Evolutionary conservation across 2,329 filamentous ascomycete species (phyloP).

Genomic region (Dactylella cylindrospora): DNA sequence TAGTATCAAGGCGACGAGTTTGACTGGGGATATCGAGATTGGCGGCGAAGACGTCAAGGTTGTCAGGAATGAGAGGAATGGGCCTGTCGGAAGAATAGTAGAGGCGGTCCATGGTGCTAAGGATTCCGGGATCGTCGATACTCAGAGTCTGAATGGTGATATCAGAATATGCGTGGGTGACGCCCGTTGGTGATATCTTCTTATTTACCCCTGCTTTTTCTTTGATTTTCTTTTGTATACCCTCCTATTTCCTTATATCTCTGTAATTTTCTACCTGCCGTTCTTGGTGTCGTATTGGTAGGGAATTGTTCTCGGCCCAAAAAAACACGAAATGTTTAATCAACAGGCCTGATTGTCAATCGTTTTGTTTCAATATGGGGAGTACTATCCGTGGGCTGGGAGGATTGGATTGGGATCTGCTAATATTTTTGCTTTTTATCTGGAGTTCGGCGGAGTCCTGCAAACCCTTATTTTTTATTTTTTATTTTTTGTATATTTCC

Average conservation of each 20-base stretch:
- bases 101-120: slow-evolving; percentile 32
- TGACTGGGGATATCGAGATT: slow-evolving; percentile 26
- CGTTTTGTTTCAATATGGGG: slow-evolving; percentile 23
- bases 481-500: no score
- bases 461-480: slow-evolving; percentile 1
- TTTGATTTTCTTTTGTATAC: slow-evolving; percentile 24
- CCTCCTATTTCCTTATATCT: slow-evolving; percentile 5
- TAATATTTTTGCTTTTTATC: slow-evolving; percentile 8
- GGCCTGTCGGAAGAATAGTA: slow-evolving; percentile 26
- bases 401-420: slow-evolving; percentile 4
- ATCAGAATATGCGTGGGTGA: slow-evolving; percentile 37
- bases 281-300: slow-evolving; percentile 6
- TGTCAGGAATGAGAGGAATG: slow-evolving; percentile 19
- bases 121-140: slow-evolving; percentile 20
- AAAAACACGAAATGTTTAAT: slow-evolving; percentile 31
- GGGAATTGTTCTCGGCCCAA: slow-evolving; percentile 38
- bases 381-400: not conserved
- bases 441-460: slow-evolving; percentile 22
- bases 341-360: slow-evolving; percentile 45
- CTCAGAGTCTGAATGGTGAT: slow-evolving; percentile 31
- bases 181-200: slow-evolving; percentile 8
- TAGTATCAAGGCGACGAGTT: slow-evolving; percentile 11
- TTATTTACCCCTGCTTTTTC: slow-evolving; percentile 8
- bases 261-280: slow-evolving; percentile 15
- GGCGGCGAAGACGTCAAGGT: slow-evolving; percentile 21